These are phyloP conservation scores for Orychophragmus violaceus DNA, from an alignment of 345 rosid genomes.

Conservation along the genomic window DNA sequence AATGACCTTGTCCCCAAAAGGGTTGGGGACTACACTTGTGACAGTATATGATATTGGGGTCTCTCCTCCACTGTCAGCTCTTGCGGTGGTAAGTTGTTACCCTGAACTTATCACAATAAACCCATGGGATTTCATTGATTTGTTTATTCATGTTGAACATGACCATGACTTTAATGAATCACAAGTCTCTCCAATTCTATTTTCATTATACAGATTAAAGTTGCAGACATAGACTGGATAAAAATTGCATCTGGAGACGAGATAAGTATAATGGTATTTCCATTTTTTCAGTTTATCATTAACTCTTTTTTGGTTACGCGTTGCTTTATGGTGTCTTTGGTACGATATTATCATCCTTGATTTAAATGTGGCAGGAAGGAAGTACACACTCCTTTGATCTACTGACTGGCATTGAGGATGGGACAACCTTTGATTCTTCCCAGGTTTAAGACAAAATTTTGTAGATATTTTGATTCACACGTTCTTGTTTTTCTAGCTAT, in stretches of 20 bases:
- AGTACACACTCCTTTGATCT: slow-evolving; percentile 47
- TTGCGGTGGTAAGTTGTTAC: slow-evolving; percentile 53
- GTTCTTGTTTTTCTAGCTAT: slow-evolving; percentile 2
- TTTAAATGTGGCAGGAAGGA: slow-evolving; percentile 63
- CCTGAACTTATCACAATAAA: not conserved
- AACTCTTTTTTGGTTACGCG: not conserved
- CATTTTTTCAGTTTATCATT: not conserved
- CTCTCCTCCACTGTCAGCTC: slow-evolving; percentile 62
- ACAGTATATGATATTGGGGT: slow-evolving; percentile 78
- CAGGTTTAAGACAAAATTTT: slow-evolving; percentile 53
- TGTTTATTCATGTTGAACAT: not conserved
- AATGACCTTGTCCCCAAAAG: slow-evolving; percentile 66
- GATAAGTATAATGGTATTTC: slow-evolving; percentile 78
- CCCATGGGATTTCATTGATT: not conserved
- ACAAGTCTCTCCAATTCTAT: slow-evolving; percentile 13
- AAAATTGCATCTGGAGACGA: slow-evolving; percentile 66
- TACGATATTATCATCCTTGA: slow-evolving; percentile 11
- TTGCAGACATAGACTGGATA: slow-evolving; percentile 92
- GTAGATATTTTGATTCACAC: not conserved
- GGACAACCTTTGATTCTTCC: slow-evolving; percentile 59
- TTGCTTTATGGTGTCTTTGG: slow-evolving; percentile 1
- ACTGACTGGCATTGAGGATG: slow-evolving; percentile 65
- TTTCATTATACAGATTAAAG: slow-evolving; percentile 60
- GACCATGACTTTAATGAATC: not conserved
- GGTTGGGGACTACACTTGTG: slow-evolving; percentile 72